Conservation (phyloP, 805 yeast genomes). For the Lachancea mirantina region DNA sequence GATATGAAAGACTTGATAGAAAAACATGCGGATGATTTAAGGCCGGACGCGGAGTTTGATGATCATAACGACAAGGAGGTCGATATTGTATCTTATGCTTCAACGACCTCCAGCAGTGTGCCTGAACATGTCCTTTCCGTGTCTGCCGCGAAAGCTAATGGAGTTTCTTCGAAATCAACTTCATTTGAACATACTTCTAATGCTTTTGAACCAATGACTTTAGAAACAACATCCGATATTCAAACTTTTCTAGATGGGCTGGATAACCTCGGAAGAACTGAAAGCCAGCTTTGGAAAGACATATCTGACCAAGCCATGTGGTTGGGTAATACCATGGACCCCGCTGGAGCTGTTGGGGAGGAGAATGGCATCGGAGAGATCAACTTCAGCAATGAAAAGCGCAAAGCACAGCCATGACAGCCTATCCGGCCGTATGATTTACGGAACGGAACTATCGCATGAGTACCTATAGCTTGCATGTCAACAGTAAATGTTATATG, state of each 20-base stretch:
- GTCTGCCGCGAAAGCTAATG: not conserved
- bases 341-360: conserved; percentile 21
- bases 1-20: conserved; percentile 49
- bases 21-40: conserved; percentile 45
- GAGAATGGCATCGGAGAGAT: conserved; percentile 20
- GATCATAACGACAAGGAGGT: conserved; percentile 14
- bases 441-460: too few species aligned
- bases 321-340: conserved; percentile 42
- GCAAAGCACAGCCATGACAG: too few species aligned
- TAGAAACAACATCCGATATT: conserved; percentile 33
- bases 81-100: conserved; percentile 15
- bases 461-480: too few species aligned
- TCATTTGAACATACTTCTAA: not conserved
- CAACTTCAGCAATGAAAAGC: too few species aligned
- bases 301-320: conserved; percentile 72
- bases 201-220: conserved; percentile 23
- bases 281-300: conserved; percentile 64
- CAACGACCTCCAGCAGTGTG: conserved; percentile 9
- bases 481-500: too few species aligned
- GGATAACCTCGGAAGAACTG: conserved; percentile 33
- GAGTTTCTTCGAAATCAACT: not conserved
- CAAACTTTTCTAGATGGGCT: conserved; percentile 28
- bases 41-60: conserved; percentile 18
- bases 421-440: too few species aligned
- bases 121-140: not conserved